A percentile compares a stretch with the other conserved stretches of the same genome.
Evolutionary conservation across 768 basidiomycete genomes (phyloP).

Genomic region (Clitopilus passeckerianus): DNA sequence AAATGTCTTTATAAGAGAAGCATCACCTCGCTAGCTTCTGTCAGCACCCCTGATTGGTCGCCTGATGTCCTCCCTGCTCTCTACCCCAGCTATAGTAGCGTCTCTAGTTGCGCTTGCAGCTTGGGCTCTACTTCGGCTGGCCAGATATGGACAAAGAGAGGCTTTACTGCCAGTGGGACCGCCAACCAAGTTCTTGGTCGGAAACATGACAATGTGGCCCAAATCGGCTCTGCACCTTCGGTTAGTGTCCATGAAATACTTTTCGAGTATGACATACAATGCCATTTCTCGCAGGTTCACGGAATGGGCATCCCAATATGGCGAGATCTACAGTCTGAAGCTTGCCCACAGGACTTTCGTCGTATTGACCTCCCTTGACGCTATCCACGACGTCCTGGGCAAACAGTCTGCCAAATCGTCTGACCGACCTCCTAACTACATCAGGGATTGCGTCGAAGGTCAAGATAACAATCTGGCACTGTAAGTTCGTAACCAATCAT

Average conservation of each 20-base stretch:
- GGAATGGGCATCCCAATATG: slow-evolving; percentile 22
- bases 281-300: slow-evolving; percentile 5
- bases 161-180: neutral
- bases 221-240: neutral
- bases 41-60: no score
- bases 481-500: neutral
- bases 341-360: slow-evolving; percentile 19
- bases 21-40: no score
- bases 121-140: neutral
- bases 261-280: no score
- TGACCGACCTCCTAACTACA: neutral
- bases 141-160: neutral
- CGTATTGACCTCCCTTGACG: slow-evolving; percentile 14
- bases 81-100: neutral
- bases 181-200: neutral
- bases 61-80: no score
- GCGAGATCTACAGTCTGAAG: slow-evolving; percentile 19
- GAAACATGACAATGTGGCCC: neutral
- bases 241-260: neutral
- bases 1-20: no score
- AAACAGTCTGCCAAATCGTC: neutral
- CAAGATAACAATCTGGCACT: neutral
- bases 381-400: slow-evolving; percentile 18
- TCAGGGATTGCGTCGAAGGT: neutral
- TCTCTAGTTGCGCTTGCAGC: slow-evolving; percentile 8